Percentiles rank a stretch among this genome's conserved stretches.
Evolutionary conservation across 495 filamentous ascomycete genomes (phyloP).

Genomic region (Parathielavia hyrcaniae): DNA sequence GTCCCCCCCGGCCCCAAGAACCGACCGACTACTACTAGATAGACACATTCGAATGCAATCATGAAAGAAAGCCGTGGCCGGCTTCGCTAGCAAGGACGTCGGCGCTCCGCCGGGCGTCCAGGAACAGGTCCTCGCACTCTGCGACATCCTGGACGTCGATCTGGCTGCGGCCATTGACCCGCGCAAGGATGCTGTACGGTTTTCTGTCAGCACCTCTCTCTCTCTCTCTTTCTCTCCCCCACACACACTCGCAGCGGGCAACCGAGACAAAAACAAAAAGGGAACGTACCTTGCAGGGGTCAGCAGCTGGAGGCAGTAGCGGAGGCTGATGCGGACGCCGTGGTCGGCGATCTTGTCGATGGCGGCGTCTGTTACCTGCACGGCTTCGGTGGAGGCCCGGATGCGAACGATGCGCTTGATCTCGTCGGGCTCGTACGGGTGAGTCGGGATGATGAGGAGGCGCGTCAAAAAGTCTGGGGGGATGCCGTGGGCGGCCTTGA

Average conservation of each 20-base stretch:
- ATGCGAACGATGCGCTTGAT: constrained; percentile 83
- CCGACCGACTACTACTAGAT: not conserved
- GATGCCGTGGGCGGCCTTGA: constrained; percentile 83
- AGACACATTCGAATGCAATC: constrained; percentile 18
- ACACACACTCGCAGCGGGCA: not conserved
- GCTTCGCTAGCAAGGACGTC: constrained; percentile 58
- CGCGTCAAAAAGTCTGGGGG: constrained; percentile 87
- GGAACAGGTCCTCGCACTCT: constrained; percentile 86
- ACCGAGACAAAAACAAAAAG: constrained; percentile 23
- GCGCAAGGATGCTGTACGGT: constrained; percentile 47
- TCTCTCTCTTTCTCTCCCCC: too few species aligned
- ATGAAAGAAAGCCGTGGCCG: constrained; percentile 56
- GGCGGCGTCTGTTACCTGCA: constrained; percentile 73
- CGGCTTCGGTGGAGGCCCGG: constrained; percentile 71
- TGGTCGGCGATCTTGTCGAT: constrained; percentile 78
- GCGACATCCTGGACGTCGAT: constrained; percentile 76
- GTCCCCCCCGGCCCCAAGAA: not conserved
- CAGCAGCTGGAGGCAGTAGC: constrained; percentile 88
- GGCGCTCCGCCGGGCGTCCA: constrained; percentile 82
- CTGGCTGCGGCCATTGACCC: constrained; percentile 60
- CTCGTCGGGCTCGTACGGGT: constrained; percentile 74
- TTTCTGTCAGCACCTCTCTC: constrained; percentile 14
- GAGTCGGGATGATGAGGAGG: constrained; percentile 90
- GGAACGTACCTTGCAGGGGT: constrained; percentile 62
- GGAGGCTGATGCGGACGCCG: constrained; percentile 76